Evolutionary conservation across 2,329 filamentous ascomycete genomes (phyloP), one percentile per base, ranked within the genome.

Genomic region (Trematosphaeria pertusa): DNA sequence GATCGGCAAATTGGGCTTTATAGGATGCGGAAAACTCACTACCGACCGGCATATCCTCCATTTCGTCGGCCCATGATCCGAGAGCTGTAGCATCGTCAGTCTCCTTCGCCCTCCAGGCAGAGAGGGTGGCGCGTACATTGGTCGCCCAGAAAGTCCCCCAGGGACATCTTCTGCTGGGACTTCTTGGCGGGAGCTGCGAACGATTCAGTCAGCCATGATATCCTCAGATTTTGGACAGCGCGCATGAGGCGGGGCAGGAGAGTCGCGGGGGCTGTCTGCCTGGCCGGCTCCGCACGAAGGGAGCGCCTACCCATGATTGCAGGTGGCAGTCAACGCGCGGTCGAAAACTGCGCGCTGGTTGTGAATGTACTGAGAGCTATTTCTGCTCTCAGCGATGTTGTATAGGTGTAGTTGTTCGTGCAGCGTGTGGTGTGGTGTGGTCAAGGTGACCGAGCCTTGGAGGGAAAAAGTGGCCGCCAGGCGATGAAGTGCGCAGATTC

Each of bases 11-110:
- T 24, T 15, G 22, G 34, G 24, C n/a, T 5, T 22, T 14, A 32
- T 14, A 12, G 5, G 24, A 11, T 21, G 5, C 47, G 78, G 36
- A 12, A 12, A 51, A 68, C 86, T 80, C 82, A 93, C 89, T 79
- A 74, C 86, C 84, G 59, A 89, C 83, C 54, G 83, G 82, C 75
- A 81, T 79, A 69, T 96, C 91, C 76, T 99, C 94, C 79, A 99
- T 96, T 74, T 99, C 94, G 78, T 99, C 95, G 67, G 94, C 94
- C 94, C 94, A 99, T 63, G 94, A 97, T 71, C 93, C 91, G 70
- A 87, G 81, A 67, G 83, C 86, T 88, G 67, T 51, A 49, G 40
- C 40, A 36, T 49, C 28, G 63, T 69, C 54, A 71, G 68, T 65
- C 40, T 50, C 34, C 36, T 43, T 38, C 54, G 52, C 55, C 43